Percentiles rank a stretch among this genome's conserved stretches.
Evolutionary conservation across 176 grass and related monocot species (phyloP).

Genomic region (Lolium perenne): DNA sequence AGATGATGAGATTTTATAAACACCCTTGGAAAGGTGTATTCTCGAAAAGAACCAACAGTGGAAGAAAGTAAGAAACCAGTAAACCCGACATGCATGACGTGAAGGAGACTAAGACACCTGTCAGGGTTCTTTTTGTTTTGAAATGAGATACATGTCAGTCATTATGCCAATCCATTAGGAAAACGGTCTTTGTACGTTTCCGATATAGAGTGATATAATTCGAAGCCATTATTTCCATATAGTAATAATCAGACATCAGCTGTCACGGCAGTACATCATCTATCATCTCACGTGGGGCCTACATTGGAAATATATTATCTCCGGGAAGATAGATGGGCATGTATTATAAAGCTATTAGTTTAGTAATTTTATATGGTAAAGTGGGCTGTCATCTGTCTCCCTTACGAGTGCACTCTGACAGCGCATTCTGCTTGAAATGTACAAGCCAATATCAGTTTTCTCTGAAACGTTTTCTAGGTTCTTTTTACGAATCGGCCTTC

Average conservation of each 20-base stretch:
- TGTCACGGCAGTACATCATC: background rate
- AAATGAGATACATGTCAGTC: background rate
- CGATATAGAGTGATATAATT: slow-evolving; percentile 15
- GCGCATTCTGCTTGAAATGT: background rate
- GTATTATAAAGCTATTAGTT: slow-evolving; percentile 6
- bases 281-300: background rate
- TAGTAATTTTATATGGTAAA: background rate
- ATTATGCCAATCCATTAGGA: slow-evolving; percentile 18
- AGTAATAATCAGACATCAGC: background rate
- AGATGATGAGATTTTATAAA: background rate
- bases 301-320: background rate
- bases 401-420: background rate
- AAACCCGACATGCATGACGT: slow-evolving; percentile 2
- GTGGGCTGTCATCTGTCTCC: background rate
- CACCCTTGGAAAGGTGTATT: too few species aligned
- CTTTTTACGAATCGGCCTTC: background rate
- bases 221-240: slow-evolving; percentile 8
- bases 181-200: background rate
- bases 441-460: background rate
- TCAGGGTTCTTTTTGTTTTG: too few species aligned
- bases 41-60: background rate
- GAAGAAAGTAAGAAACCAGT: slow-evolving; percentile 3
- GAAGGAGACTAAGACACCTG: background rate
- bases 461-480: background rate
- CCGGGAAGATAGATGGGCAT: slow-evolving; percentile 3